Evolutionary conservation across 169 alveolate species (phyloP).

Genomic region (Cryptosporidium andersoni): DNA sequence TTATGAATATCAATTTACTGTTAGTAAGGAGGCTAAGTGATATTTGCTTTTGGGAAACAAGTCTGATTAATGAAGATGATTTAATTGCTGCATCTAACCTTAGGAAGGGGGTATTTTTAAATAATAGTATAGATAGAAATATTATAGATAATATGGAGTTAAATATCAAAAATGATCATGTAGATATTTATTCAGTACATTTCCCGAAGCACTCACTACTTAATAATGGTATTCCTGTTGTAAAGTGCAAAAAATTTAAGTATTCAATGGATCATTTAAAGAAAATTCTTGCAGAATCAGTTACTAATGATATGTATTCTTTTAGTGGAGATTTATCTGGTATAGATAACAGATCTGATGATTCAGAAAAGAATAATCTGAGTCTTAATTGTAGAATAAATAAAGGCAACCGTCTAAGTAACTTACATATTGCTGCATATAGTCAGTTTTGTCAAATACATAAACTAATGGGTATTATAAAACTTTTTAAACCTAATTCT

Average conservation of each 20-base stretch:
- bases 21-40: conserved; percentile 14
- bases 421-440: no score
- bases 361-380: no score
- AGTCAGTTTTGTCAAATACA: conserved; percentile 28
- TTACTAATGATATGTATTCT: background rate
- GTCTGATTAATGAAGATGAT: conserved; percentile 1
- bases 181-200: no score
- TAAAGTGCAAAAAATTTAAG: conserved; percentile 48
- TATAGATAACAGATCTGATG: no score
- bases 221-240: background rate
- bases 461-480: conserved; percentile 18
- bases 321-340: no score
- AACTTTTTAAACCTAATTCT: background rate
- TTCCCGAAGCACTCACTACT: no score
- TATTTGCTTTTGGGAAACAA: conserved; percentile 31
- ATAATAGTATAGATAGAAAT: no score
- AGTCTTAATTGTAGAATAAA: no score
- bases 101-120: background rate
- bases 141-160: no score
- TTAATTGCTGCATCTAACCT: background rate
- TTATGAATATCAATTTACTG: background rate
- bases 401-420: no score
- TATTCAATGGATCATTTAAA: conserved; percentile 12
- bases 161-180: no score
- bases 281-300: conserved; percentile 24